phyloP scores from a whole-genome alignment of 306 rosid genomes.

The Erythrophleum fordii region DNA sequence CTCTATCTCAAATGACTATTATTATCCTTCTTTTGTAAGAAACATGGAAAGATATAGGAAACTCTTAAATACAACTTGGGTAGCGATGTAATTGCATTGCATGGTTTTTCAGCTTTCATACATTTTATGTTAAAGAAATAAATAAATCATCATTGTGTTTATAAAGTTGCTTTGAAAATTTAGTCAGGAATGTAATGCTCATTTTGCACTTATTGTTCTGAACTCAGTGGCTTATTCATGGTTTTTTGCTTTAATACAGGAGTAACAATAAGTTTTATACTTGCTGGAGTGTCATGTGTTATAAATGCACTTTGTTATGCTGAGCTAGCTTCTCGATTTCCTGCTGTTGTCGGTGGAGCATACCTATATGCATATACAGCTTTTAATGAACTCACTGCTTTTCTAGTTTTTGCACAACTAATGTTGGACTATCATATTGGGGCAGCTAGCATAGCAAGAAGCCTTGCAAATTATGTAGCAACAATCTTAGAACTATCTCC shows the following conservation, averaged over 20 bases:
- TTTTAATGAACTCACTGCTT: slow-evolving; percentile 89
- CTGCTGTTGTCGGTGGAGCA: slow-evolving; percentile 96
- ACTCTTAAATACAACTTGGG: not conserved
- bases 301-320: slow-evolving; percentile 94
- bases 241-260: slow-evolving; percentile 59
- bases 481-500: slow-evolving; percentile 78
- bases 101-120: slow-evolving; percentile 7
- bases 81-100: not conserved
- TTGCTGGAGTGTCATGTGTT: slow-evolving; percentile 87
- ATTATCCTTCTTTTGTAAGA: not conserved
- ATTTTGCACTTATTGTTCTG: slow-evolving; percentile 17
- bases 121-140: slow-evolving; percentile 10
- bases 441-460: slow-evolving; percentile 94
- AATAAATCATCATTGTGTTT: not conserved
- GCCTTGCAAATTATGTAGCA: slow-evolving; percentile 79
- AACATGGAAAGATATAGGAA: not conserved
- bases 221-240: slow-evolving; percentile 27
- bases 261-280: slow-evolving; percentile 77
- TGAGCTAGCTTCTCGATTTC: slow-evolving; percentile 82
- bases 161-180: not conserved
- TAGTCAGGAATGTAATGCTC: slow-evolving; percentile 6
- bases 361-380: slow-evolving; percentile 88
- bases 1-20: slow-evolving; percentile 6
- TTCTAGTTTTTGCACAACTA: slow-evolving; percentile 86
- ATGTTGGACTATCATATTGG: slow-evolving; percentile 97